phyloP scores from a whole-genome alignment of 805 yeast species.

The Saccharomyces mikatae region DNA sequence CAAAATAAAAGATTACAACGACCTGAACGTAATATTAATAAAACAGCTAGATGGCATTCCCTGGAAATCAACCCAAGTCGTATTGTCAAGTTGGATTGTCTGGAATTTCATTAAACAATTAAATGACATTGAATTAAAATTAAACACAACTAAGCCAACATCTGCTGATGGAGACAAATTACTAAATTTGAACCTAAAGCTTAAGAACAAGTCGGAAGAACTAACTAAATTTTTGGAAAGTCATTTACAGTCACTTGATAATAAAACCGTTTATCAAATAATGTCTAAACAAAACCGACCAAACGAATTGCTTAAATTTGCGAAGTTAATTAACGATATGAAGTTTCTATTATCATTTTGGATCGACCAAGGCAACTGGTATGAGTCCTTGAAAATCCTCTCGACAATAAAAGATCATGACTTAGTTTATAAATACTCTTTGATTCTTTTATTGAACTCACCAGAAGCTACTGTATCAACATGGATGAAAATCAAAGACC shows the following conservation, averaged over 20 bases:
- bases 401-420: conserved; percentile 40
- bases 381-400: conserved; percentile 54
- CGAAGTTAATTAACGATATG: conserved; percentile 59
- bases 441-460: conserved; percentile 55
- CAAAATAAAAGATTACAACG: conserved; percentile 35
- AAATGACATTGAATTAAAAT: conserved; percentile 29
- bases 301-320: conserved; percentile 56
- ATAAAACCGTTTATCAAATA: conserved; percentile 62
- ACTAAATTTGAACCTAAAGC: conserved; percentile 8
- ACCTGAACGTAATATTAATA: conserved; percentile 40
- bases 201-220: conserved; percentile 26
- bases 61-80: conserved; percentile 18
- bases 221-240: conserved; percentile 43
- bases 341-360: conserved; percentile 62
- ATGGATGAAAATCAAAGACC: conserved; percentile 51
- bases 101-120: conserved; percentile 31
- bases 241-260: conserved; percentile 48
- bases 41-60: conserved; percentile 34
- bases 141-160: conserved; percentile 14
- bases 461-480: conserved; percentile 66
- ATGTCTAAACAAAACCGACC: conserved; percentile 58
- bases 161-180: conserved; percentile 1
- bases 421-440: conserved; percentile 58
- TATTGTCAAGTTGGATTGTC: conserved; percentile 32
- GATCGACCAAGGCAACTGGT: conserved; percentile 66